These are phyloP conservation scores for Penicillium salamii DNA, from an alignment of 495 filamentous ascomycete genomes.

Conservation along the genomic window DNA sequence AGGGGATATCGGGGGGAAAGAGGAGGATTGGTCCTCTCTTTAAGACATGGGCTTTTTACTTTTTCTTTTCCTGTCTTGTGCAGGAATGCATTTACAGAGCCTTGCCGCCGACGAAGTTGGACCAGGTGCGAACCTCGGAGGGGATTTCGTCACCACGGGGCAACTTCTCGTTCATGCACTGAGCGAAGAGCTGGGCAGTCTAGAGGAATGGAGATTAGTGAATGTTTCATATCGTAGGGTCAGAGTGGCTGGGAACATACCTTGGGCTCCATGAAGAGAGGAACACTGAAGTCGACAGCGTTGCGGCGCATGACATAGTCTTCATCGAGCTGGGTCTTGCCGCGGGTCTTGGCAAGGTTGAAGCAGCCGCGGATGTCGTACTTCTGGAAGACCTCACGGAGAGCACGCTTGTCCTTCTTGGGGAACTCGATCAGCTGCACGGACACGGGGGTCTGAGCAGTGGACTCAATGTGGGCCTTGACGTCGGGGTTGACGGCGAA, in stretches of 20 bases:
- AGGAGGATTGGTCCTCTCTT: neutral
- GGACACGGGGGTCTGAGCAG: constrained; percentile 57
- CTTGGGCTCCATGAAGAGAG: constrained; percentile 98
- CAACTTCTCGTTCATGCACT: constrained; percentile 94
- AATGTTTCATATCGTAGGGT: neutral
- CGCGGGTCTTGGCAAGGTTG: constrained; percentile 84
- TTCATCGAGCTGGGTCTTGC: constrained; percentile 81
- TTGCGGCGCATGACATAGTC: constrained; percentile 99
- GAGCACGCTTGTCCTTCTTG: constrained; percentile 88
- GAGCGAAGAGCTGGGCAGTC: constrained; percentile 93
- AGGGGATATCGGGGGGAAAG: constrained; percentile 4
- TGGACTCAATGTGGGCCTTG: constrained; percentile 76
- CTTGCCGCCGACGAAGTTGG: constrained; percentile 89
- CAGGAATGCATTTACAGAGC: constrained; percentile 60
- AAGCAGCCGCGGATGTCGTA: constrained; percentile 94
- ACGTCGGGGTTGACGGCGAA: constrained; percentile 79
- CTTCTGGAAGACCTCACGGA: constrained; percentile 95
- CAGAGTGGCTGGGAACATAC: constrained; percentile 49
- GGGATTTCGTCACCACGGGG: constrained; percentile 80
- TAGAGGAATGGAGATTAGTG: constrained; percentile 36
- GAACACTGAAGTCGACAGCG: constrained; percentile 96
- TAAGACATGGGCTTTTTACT: constrained; percentile 15
- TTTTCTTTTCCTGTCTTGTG: constrained; percentile 22
- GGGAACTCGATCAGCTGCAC: constrained; percentile 97
- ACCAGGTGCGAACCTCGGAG: constrained; percentile 88